Conservation (phyloP, 805 yeast species). For the Groenewaldozyma salmanticensis region DNA sequence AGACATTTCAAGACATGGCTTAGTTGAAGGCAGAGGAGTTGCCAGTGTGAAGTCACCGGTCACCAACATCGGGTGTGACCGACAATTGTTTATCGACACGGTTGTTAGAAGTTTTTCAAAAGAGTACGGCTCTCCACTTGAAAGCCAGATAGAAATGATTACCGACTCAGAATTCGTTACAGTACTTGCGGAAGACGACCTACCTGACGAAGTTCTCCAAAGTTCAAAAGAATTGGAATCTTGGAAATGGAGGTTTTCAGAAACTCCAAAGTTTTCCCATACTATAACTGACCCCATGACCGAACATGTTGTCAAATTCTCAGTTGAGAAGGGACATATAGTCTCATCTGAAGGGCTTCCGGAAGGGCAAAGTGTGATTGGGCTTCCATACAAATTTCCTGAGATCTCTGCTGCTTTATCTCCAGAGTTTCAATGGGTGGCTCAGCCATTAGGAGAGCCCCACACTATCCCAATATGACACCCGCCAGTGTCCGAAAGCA, state of each 20-base stretch:
- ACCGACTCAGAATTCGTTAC: not conserved
- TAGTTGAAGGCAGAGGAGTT: constrained; percentile 44
- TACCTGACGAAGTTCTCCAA: constrained; percentile 11
- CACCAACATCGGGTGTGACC: constrained; percentile 44
- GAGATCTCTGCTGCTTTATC: constrained; percentile 1
- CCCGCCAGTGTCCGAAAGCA: too few species aligned
- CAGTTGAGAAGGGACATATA: constrained; percentile 43
- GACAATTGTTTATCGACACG: constrained; percentile 37
- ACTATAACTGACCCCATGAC: constrained; percentile 29
- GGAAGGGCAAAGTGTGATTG: not conserved
- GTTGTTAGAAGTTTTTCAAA: constrained; percentile 35
- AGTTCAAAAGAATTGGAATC: constrained; percentile 32
- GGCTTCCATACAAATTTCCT: constrained; percentile 1
- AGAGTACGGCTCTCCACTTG: constrained; percentile 15
- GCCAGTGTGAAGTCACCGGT: constrained; percentile 79
- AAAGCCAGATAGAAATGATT: constrained; percentile 6
- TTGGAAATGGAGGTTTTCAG: constrained; percentile 72
- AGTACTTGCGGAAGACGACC: constrained; percentile 3
- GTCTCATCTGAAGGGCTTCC: constrained; percentile 1
- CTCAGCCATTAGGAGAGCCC: constrained; percentile 6
- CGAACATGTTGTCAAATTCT: constrained; percentile 29
- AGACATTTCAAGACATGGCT: constrained; percentile 31
- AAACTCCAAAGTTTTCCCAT: constrained; percentile 66
- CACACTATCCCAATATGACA: too few species aligned
- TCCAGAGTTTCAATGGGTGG: constrained; percentile 4